Percentiles rank a stretch among this genome's conserved stretches.
Evolutionary conservation across 2,329 filamentous ascomycete species (phyloP).

Genomic region (Penicillium decumbens): DNA sequence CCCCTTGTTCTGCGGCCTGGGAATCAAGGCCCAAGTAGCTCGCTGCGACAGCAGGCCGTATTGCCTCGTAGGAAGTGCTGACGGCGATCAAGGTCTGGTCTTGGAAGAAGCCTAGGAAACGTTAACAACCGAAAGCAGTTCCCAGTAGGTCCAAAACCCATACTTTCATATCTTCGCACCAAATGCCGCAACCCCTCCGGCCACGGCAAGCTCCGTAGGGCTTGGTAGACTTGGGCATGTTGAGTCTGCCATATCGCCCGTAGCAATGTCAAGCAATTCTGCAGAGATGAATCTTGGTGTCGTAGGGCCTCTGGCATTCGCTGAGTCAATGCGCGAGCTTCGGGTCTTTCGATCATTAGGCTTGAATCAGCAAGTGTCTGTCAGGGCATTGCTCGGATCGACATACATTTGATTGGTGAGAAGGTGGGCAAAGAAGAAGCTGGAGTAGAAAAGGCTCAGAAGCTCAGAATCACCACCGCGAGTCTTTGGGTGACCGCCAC

Average conservation of each 20-base stretch:
- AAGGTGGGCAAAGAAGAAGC: slow-evolving; percentile 39
- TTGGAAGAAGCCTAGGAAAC: slow-evolving; percentile 33
- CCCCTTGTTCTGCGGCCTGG: slow-evolving; percentile 23
- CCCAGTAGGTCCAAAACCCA: slow-evolving; percentile 2
- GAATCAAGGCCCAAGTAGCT: slow-evolving; percentile 36
- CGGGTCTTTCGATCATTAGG: slow-evolving; percentile 23
- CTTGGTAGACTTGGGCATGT: slow-evolving; percentile 34
- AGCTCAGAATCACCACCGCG: slow-evolving; percentile 25
- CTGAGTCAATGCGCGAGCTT: slow-evolving; percentile 39
- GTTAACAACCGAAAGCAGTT: neutral
- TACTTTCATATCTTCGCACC: slow-evolving; percentile 37
- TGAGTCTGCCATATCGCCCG: slow-evolving; percentile 39
- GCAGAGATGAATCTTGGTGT: slow-evolving; percentile 29
- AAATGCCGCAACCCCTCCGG: slow-evolving; percentile 29
- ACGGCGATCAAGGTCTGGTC: slow-evolving; percentile 37
- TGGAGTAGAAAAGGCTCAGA: slow-evolving; percentile 37
- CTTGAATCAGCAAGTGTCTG: neutral
- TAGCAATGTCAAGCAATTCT: slow-evolving; percentile 35
- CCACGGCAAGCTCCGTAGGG: slow-evolving; percentile 35
- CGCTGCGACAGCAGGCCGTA: slow-evolving; percentile 35
- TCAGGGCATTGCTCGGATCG: neutral
- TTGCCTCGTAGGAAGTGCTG: slow-evolving; percentile 39
- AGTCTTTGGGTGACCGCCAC: slow-evolving; percentile 8
- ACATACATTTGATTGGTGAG: slow-evolving; percentile 39
- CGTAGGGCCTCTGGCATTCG: slow-evolving; percentile 33